These are phyloP conservation scores for Curvularia lunata DNA, from an alignment of 2,329 filamentous ascomycete species.

Conservation along the genomic window DNA sequence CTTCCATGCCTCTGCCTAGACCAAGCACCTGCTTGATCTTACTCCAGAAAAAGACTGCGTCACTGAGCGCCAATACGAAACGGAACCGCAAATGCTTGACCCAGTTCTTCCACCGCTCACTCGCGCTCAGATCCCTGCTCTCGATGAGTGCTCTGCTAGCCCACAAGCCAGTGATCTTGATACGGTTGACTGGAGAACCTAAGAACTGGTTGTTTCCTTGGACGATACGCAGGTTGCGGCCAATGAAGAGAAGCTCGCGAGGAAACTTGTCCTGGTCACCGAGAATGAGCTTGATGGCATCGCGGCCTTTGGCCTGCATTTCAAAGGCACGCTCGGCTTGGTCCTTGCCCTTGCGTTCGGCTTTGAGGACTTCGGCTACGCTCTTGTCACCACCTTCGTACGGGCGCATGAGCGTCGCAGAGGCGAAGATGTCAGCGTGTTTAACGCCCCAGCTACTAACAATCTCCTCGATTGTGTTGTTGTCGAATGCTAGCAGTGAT, in stretches of 20 bases:
- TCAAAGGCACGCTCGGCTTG: conserved; percentile 70
- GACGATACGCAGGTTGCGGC: conserved; percentile 88
- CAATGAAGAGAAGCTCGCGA: conserved; percentile 89
- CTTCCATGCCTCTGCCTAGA: conserved; percentile 85
- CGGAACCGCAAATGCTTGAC: conserved; percentile 84
- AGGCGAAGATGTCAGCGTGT: conserved; percentile 89
- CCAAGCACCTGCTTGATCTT: conserved; percentile 79
- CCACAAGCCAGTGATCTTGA: conserved; percentile 95
- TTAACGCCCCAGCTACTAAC: conserved; percentile 85
- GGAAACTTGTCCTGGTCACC: conserved; percentile 88
- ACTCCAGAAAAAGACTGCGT: conserved; percentile 82
- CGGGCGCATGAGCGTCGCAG: conserved; percentile 84
- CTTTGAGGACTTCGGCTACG: conserved; percentile 65
- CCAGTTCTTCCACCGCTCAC: conserved; percentile 70
- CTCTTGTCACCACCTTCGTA: conserved; percentile 83
- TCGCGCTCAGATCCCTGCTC: conserved; percentile 67
- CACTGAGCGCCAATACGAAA: conserved; percentile 74
- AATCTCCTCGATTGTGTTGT: conserved; percentile 74
- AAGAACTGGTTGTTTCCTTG: conserved; percentile 93
- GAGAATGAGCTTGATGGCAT: conserved; percentile 78
- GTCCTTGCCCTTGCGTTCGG: conserved; percentile 61
- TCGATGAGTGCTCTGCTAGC: conserved; percentile 83
- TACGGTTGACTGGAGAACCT: conserved; percentile 84
- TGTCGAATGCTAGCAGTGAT: conserved; percentile 90
- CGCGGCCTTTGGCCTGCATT: conserved; percentile 75